Base-by-base conservation (phyloP, 495 filamentous ascomycete genomes). In the Podospora appendiculata region DNA sequence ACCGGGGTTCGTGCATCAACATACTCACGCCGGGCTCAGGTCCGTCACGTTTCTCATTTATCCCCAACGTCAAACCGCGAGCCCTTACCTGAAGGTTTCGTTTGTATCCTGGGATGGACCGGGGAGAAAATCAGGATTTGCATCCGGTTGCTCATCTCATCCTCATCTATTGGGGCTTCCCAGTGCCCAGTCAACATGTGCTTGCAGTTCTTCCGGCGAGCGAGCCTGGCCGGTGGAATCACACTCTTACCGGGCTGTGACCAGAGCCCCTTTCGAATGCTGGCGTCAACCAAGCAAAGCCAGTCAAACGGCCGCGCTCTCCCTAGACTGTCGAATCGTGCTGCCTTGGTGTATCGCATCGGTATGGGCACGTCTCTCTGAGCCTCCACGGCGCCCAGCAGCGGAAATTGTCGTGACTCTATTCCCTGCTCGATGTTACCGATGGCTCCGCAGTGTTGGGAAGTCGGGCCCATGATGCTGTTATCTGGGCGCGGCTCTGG, bases 141-240 rank as follows among this genome's bases (percentile, higher is more conserved):
- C n/a, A 11, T 13, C 10, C 12, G 39, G 12, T 12, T 33, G 1
- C 19, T 32, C n/a, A 7, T 45, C 25, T 36, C 18, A 13, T 39
- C 32, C 13, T 55, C 52, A 50, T 50, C 45, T 55, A 40, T 33
- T 32, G 48, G 34, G 41, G 18, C 32, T 13, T 42, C 18, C 41
- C 47, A 32, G 45, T 44, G 41, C 39, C 52, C 52, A 49, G 14
- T 44, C 46, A 45, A 45, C 25, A 6, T n/a, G 17, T 18, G 43
- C 52, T 52, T 56, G 38, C 18, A 45, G 11, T 33, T 6, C 35
- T 47, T 56, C 54, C 52, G 32, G 53, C 51, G 51, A 43, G 40
- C 38, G 34, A 44, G 38, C 38, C 34, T 33, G 4, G 16, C 18
- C 16, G 48, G 35, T n/a, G 42, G 16, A 13, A 25, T 39, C 52